Evolutionary conservation across 495 filamentous ascomycete genomes (phyloP).

Genomic region (Aspergillus carlsbadensis): DNA sequence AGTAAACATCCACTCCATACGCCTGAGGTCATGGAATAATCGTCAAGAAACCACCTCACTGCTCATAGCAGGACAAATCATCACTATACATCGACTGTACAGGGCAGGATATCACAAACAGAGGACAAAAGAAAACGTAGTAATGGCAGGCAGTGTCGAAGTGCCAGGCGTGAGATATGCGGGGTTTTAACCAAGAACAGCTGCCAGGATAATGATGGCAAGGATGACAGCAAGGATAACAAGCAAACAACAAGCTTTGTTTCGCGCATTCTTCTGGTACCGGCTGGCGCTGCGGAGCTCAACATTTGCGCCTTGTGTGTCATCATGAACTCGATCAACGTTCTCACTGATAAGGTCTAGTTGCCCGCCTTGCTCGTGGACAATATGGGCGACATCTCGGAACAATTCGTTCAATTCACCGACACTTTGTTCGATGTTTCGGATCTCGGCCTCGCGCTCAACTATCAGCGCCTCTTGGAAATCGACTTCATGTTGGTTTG

Average conservation of each 20-base stretch:
- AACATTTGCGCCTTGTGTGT: conserved; percentile 78
- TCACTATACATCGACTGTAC: conserved; percentile 16
- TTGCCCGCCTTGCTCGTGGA: conserved; percentile 86
- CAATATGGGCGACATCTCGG: conserved; percentile 93
- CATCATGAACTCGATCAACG: conserved; percentile 73
- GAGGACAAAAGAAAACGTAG: conserved; percentile 15
- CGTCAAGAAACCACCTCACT: conserved; percentile 9
- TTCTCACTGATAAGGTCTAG: conserved; percentile 88
- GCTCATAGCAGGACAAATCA: conserved; percentile 7
- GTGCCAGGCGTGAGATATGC: conserved; percentile 2
- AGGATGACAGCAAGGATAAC: conserved; percentile 88
- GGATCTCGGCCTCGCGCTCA: conserved; percentile 93
- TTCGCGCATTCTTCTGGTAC: conserved; percentile 91
- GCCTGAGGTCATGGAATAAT: conserved; percentile 10
- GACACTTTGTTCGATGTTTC: conserved; percentile 94
- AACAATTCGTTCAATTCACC: conserved; percentile 96
- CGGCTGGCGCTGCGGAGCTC: conserved; percentile 80
- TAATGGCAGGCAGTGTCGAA: conserved; percentile 5
- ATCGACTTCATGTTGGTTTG: conserved; percentile 92
- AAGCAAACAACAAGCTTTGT: conserved; percentile 88
- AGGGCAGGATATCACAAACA: conserved; percentile 30
- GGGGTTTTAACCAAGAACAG: conserved; percentile 57
- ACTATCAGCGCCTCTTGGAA: conserved; percentile 96
- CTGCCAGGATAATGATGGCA: conserved; percentile 83
- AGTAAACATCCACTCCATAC: conserved; percentile 21